These are phyloP conservation scores for Sugiyamaella qingdaonensis DNA, from an alignment of 805 yeast species.

Conservation along the genomic window DNA sequence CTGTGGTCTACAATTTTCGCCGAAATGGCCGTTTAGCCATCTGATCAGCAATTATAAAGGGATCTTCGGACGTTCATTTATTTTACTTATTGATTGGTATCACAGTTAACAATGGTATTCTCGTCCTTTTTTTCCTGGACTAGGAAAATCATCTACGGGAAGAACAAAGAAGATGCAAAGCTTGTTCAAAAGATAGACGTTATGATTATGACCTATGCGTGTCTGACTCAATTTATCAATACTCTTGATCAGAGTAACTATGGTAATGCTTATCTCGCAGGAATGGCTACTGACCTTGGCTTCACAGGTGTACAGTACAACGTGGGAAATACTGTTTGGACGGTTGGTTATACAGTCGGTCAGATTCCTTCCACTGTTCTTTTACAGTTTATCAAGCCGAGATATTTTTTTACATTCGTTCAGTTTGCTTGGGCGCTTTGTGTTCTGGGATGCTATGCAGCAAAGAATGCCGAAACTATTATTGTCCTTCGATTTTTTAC, in stretches of 20 bases:
- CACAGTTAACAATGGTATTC: neutral
- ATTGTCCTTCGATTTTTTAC: slow-evolving; percentile 37
- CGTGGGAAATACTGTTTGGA: slow-evolving; percentile 41
- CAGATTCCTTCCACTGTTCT: slow-evolving; percentile 41
- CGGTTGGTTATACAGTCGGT: slow-evolving; percentile 51
- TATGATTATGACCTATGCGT: slow-evolving; percentile 7
- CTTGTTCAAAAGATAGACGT: slow-evolving; percentile 8
- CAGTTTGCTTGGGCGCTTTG: slow-evolving; percentile 38
- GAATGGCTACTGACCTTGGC: slow-evolving; percentile 41
- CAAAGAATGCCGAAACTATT: slow-evolving; percentile 25
- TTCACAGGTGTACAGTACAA: slow-evolving; percentile 44
- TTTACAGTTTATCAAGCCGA: slow-evolving; percentile 2
- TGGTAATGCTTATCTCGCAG: slow-evolving; percentile 46
- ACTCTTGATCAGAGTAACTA: slow-evolving; percentile 39
- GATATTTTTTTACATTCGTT: slow-evolving; percentile 1
- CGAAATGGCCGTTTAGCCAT: too few species aligned
- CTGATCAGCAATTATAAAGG: too few species aligned
- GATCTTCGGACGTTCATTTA: too few species aligned
- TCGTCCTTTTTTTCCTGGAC: slow-evolving; percentile 8
- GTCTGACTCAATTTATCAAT: slow-evolving; percentile 6
- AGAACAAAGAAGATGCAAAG: slow-evolving; percentile 8
- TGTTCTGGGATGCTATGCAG: slow-evolving; percentile 37
- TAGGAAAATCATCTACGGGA: slow-evolving; percentile 5
- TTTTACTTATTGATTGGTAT: too few species aligned
- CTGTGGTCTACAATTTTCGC: too few species aligned